Evolutionary conservation across 306 rosid species (phyloP).

Genomic region (Pueraria montana): DNA sequence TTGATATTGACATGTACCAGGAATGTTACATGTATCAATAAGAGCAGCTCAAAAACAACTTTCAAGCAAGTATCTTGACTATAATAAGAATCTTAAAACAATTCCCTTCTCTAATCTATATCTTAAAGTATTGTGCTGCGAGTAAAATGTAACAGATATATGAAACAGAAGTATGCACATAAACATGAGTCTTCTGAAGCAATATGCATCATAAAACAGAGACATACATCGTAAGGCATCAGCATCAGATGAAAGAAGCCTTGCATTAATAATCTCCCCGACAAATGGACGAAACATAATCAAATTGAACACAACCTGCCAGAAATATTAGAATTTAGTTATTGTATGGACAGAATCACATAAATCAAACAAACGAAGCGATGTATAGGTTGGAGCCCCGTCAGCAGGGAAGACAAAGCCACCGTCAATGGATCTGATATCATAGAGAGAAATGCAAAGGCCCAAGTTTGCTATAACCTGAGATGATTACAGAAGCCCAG

Average conservation of each 20-base stretch:
- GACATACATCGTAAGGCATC: constrained; percentile 69
- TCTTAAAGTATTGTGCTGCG: background rate
- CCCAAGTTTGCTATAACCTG: constrained; percentile 85
- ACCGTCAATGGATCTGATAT: constrained; percentile 74
- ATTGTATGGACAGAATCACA: constrained; percentile 49
- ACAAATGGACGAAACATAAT: constrained; percentile 79
- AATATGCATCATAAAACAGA: background rate
- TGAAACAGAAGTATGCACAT: constrained; percentile 1
- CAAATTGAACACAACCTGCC: constrained; percentile 74
- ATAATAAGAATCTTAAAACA: background rate
- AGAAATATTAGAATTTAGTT: constrained; percentile 41
- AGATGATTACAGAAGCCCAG: constrained; percentile 41
- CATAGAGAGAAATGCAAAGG: constrained; percentile 82
- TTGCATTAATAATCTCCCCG: constrained; percentile 80
- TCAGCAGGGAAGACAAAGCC: constrained; percentile 76
- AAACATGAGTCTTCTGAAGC: background rate
- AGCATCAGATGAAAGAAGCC: constrained; percentile 65
- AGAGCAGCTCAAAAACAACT: background rate
- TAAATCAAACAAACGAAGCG: too few relatives aligned
- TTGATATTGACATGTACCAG: background rate
- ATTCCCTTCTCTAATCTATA: background rate
- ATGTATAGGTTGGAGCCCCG: constrained; percentile 82
- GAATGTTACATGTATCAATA: background rate
- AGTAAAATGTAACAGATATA: background rate
- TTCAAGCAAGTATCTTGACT: background rate